phyloP scores from a whole-genome alignment of 768 basidiomycete species.

The Lentinus brumalis region DNA sequence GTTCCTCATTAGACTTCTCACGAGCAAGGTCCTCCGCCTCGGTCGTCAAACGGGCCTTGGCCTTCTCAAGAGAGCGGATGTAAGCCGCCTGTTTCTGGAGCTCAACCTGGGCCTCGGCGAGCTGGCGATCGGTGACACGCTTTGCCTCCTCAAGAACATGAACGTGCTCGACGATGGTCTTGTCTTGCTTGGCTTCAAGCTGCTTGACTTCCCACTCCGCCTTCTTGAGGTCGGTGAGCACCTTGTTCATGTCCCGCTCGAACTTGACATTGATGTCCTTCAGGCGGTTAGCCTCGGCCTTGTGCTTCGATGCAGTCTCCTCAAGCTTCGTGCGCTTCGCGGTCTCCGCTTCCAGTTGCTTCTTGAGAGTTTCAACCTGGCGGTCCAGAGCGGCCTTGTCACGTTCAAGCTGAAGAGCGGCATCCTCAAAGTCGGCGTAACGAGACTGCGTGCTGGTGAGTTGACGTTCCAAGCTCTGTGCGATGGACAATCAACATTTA shows the following conservation, averaged over 20 bases:
- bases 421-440: slow-evolving; percentile 86
- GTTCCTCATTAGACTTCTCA: slow-evolving; percentile 70
- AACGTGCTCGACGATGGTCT: slow-evolving; percentile 98
- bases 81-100: slow-evolving; percentile 71
- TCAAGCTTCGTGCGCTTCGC: slow-evolving; percentile 77
- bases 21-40: slow-evolving; percentile 84
- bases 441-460: slow-evolving; percentile 71
- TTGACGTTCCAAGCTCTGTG: slow-evolving; percentile 76
- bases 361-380: slow-evolving; percentile 68
- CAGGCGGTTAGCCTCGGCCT: slow-evolving; percentile 66
- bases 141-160: slow-evolving; percentile 97
- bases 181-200: slow-evolving; percentile 85
- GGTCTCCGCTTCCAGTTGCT: slow-evolving; percentile 75
- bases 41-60: slow-evolving; percentile 66
- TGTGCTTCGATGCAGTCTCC: slow-evolving; percentile 58
- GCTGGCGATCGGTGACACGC: slow-evolving; percentile 88
- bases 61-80: slow-evolving; percentile 86
- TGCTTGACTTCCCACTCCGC: slow-evolving; percentile 88
- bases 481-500: not conserved
- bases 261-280: slow-evolving; percentile 71
- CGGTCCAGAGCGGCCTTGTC: slow-evolving; percentile 75
- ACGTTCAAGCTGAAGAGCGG: slow-evolving; percentile 78
- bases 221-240: slow-evolving; percentile 74
- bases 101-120: slow-evolving; percentile 79
- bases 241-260: slow-evolving; percentile 80